Evolutionary conservation across 2,329 filamentous ascomycete genomes (phyloP), one percentile per base, ranked within the genome.

Genomic region (Fusarium protoensiforme): DNA sequence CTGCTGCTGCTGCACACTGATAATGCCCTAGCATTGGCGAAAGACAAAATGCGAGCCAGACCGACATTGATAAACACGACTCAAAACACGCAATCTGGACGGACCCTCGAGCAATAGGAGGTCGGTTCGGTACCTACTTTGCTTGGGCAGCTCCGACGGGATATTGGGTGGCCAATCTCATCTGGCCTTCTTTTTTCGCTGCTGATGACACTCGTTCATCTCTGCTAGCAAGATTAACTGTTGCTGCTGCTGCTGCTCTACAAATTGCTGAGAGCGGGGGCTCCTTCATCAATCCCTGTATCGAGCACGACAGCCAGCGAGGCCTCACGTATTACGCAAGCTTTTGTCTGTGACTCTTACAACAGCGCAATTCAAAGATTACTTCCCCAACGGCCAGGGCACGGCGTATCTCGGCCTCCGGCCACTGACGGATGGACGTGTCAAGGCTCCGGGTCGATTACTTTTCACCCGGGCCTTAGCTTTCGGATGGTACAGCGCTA

Each of bases 281-380:
- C 22, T 58, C 64, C 43, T 38, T 56, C 54, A 31, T 51, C 57
- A 27, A 68, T 65, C 71, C 71, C 61, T 61, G 60, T 39, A n/a
- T 36, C 7, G 14, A 65, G 46, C 48, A 73, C 63, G 68, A 61
- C 51, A 68, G 14, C 61, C 71, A 65, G 61, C 58, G 71, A 74
- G 72, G 68, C 72, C 71, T 74, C 71, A 58, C 71, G 48, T 62
- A 71, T 76, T 74, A 76, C 68, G 73, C 75, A 77, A 74, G 70
- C 68, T 51, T 51, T n/a, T 51, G 46, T 51, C 46, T 73, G 60
- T 72, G 75, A 74, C 71, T 77, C 73, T 65, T 68, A 48, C 59
- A 38, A 58, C 27, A 43, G 14, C 54, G 62, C 43, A 61, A 33
- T 20, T 51, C 13, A 38, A 27, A 39, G 36, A 61, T 64, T 33